phyloP scores from a whole-genome alignment of 23 red algal species.

The Gracilaria domingensis region DNA sequence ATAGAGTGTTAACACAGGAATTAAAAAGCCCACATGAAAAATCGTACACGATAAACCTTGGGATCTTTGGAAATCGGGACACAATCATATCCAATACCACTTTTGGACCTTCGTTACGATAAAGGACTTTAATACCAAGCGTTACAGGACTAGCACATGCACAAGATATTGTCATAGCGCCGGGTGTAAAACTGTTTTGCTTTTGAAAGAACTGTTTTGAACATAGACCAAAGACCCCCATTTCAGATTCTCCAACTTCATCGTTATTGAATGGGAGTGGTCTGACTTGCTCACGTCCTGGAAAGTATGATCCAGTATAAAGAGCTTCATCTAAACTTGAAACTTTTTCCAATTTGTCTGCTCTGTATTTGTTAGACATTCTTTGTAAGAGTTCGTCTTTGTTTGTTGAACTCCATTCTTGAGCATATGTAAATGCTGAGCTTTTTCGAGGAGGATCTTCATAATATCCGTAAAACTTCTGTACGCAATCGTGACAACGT shows the following conservation, averaged over 20 bases:
- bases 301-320: neutral
- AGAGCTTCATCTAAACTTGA: neutral
- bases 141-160: neutral
- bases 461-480: neutral
- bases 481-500: neutral
- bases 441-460: neutral
- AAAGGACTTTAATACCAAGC: neutral
- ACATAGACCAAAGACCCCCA: neutral
- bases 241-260: neutral
- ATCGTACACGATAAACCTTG: neutral
- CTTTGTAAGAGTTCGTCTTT: neutral
- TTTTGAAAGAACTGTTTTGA: neutral
- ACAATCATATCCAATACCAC: conserved; percentile 1
- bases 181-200: neutral
- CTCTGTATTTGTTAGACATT: neutral
- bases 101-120: neutral
- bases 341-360: neutral
- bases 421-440: neutral
- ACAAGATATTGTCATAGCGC: neutral
- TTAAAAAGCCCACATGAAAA: conserved; percentile 3
- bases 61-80: neutral
- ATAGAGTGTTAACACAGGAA: neutral
- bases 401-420: neutral
- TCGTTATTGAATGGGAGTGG: neutral
- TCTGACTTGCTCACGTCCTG: neutral